A percentile compares a stretch with the other conserved stretches of the same genome.
Conservation (phyloP, 1,139 yeast species). For the Magnusiomyces magnusii region DNA sequence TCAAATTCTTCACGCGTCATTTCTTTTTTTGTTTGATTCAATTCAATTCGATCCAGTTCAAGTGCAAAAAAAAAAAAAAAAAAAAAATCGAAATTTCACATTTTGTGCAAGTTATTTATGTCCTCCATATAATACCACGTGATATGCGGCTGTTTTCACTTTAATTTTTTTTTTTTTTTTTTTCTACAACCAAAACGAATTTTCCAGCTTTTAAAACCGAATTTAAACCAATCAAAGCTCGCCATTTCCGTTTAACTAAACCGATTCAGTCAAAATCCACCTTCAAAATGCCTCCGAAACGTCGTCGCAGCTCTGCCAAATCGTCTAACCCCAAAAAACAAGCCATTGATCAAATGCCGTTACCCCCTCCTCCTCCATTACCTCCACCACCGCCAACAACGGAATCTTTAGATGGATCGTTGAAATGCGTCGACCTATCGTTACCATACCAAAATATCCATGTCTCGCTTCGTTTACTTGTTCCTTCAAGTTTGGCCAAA, state of each 20-base stretch:
- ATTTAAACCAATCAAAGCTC: background rate
- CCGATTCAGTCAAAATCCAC: too few species aligned
- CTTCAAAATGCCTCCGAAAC: slow-evolving; percentile 2
- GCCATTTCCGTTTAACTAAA: too few species aligned
- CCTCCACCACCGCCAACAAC: slow-evolving; percentile 2
- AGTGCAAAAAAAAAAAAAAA: background rate
- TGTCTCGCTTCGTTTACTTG: background rate
- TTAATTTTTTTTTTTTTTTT: too few species aligned
- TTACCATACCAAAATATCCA: background rate
- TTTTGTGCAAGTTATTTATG: too few species aligned
- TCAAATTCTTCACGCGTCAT: slow-evolving; percentile 38
- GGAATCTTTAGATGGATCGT: background rate
- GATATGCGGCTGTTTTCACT: too few species aligned
- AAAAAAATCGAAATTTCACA: too few species aligned
- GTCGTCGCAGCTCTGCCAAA: background rate
- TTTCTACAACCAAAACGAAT: too few species aligned
- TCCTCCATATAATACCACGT: too few species aligned
- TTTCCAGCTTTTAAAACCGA: too few species aligned
- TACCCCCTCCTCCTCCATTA: background rate
- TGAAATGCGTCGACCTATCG: background rate
- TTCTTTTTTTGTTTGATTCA: too few species aligned
- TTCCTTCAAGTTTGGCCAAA: background rate
- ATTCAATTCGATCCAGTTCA: too few species aligned
- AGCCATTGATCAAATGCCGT: background rate
- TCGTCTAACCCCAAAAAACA: background rate